Evolutionary conservation across 441 rosid species (phyloP), one percentile per base, ranked within the genome.

Genomic region (Bruguiera hainesii): DNA sequence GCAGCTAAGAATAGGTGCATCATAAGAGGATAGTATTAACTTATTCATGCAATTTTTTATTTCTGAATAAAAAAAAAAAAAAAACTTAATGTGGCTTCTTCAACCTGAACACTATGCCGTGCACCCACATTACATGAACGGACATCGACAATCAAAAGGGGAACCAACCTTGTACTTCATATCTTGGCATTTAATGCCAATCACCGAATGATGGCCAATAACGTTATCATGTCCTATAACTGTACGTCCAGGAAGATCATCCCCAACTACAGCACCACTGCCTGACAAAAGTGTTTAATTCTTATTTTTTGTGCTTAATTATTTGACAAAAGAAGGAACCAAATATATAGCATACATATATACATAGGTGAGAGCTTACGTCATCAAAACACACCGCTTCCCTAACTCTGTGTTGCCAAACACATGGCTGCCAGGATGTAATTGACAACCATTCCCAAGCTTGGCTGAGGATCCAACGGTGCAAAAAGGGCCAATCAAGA

Each of bases 231-330:
- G 25, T 48, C 98, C 98, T 6, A 91, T 48, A 56, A 89, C 65
- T 13, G 93, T 91, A 55, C 25, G 65, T 19, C 99, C 97, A 6
- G 96, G 93, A 80, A 87, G 86, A 77, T 85, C 88, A 76, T 88
- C 96, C 8, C 99, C 97, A 80, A 94, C 93, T 63, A 88, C 83
- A 70, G 97, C 91, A 69, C 97, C 97, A 85, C 97, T 91, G 86
- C 84, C 85, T 79, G 76, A 85, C 86, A 67, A 53, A 75, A 71
- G 60, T 68, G 70, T 49, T 61, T 67, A 70, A 39, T 69, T 52
- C 62, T 18, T 37, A 18, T 55, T 9, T 56, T 13, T 16, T 20
- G 6, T 31, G 16, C 31, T 0, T 2, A 9, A 6, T 30, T 30
- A 52, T 11, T 42, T 11, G 18, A 42, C 16, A 42, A 42, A 42